Base-by-base conservation (phyloP, 177 flowering plant species). In the Vitis hybrid region DNA sequence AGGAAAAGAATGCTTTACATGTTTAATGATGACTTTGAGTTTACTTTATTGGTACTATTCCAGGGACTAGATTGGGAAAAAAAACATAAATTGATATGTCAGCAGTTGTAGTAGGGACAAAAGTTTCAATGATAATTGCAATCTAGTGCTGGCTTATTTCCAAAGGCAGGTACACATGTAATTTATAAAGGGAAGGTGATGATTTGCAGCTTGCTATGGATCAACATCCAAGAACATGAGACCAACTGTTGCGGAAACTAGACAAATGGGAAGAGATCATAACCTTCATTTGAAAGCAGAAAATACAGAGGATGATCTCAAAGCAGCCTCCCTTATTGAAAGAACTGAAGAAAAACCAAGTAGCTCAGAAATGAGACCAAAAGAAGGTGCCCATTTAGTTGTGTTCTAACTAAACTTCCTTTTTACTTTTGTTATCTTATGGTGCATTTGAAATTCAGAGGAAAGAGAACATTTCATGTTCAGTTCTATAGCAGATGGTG, bases 301-400 rank as follows among this genome's bases (percentile, higher is more conserved):
- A 51, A 55, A 60, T 64, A 7, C 2, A 29, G 75, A 72, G 60
- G 61, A 13, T 58, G 72, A 66, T 65, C 16, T 22, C 11, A 76
- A 75, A 64, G 51, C 49, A 50, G 66, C 68, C 71, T 39, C 84
- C 16, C 0, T 61, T 18, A 12, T 63, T 39, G 83, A 61, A 62
- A 75, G 29, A 55, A 50, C 21, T 65, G 84, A 83, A 50, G 93
- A 85, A 51, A 88, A 88, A 65, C 80, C 89, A 60, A 83, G 81
- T 64, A 75, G 70, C 78, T 82, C 89, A 59, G 88, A 81, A 51
- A 51, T 77, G 65, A 89, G 97, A 79, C 88, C 86, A 74, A 92
- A 87, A 84, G 91, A 91, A 91, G 94, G 98, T 93, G 60, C 51
- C 19, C 8, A 5, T 70, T 55, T 31, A 19, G 56, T 55, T 10